phyloP scores from a whole-genome alignment of 257 asterid genomes.

The Ilex aquifolium region DNA sequence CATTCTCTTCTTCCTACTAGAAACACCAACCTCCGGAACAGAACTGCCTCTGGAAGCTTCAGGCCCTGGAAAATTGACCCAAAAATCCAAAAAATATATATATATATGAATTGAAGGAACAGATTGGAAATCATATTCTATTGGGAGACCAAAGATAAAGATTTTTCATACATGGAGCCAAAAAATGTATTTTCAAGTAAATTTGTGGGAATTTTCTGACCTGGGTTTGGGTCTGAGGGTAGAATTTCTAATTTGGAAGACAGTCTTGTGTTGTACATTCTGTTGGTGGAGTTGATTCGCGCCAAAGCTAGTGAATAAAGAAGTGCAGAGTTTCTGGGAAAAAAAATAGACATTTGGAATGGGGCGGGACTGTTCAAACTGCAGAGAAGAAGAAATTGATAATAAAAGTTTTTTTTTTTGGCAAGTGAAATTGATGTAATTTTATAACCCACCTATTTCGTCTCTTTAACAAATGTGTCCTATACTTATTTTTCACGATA shows the following conservation, averaged over 20 bases:
- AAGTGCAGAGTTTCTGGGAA: neutral
- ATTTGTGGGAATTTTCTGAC: neutral
- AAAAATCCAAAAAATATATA: constrained; percentile 3
- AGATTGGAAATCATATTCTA: constrained; percentile 15
- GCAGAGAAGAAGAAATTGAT: too few relatives aligned
- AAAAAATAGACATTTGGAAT: neutral
- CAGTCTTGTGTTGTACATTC: constrained; percentile 7
- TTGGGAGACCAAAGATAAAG: constrained; percentile 17
- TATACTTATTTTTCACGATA: too few relatives aligned
- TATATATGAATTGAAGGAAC: too few relatives aligned
- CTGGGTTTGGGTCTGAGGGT: constrained; percentile 8
- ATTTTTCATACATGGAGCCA: constrained; percentile 4
- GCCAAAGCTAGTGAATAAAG: neutral
- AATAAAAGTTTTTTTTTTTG: too few relatives aligned
- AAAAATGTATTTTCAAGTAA: neutral
- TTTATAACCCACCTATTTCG: too few relatives aligned
- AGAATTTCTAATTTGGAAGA: constrained; percentile 10
- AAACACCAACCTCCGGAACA: constrained; percentile 35
- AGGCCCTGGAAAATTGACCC: constrained; percentile 25
- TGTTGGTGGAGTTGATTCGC: neutral
- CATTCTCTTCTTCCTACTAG: constrained; percentile 50
- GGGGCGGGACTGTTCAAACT: too few relatives aligned
- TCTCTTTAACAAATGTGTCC: too few relatives aligned
- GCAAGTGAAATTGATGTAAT: too few relatives aligned
- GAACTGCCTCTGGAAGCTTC: constrained; percentile 26